These are phyloP conservation scores for Salvia miltiorrhiza DNA, from an alignment of 257 asterid species.

Conservation along the genomic window DNA sequence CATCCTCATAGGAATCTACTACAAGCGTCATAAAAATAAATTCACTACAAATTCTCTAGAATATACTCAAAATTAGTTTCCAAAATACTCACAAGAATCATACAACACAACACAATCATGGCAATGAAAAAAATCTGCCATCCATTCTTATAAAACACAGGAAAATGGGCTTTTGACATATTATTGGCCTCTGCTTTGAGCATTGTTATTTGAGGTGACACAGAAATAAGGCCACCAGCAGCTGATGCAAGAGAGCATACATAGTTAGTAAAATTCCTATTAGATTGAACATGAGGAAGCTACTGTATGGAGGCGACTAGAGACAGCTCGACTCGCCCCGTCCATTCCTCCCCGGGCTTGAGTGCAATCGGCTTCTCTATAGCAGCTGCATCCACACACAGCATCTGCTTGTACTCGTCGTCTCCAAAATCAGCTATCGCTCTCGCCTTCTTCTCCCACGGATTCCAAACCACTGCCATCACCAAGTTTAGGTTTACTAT, in stretches of 20 bases:
- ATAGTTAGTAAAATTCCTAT: conserved; percentile 9
- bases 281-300: neutral
- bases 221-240: conserved; percentile 35
- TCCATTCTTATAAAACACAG: conserved; percentile 14
- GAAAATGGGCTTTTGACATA: conserved; percentile 3
- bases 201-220: conserved; percentile 25
- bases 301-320: conserved; percentile 40
- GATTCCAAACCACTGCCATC: conserved; percentile 81
- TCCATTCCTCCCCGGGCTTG: conserved; percentile 88
- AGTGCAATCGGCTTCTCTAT: conserved; percentile 65
- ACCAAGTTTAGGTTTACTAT: neutral
- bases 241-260: neutral
- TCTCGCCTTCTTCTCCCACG: conserved; percentile 76
- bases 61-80: neutral
- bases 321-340: conserved; percentile 58
- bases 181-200: conserved; percentile 13
- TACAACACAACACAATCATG: conserved; percentile 6
- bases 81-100: neutral
- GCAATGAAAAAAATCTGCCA: conserved; percentile 2
- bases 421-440: conserved; percentile 64
- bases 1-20: neutral
- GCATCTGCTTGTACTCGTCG: conserved; percentile 75
- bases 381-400: conserved; percentile 79
- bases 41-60: no score
- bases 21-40: neutral